These are phyloP conservation scores for Hericium coralloides DNA, from an alignment of 768 basidiomycete genomes.

Conservation along the genomic window DNA sequence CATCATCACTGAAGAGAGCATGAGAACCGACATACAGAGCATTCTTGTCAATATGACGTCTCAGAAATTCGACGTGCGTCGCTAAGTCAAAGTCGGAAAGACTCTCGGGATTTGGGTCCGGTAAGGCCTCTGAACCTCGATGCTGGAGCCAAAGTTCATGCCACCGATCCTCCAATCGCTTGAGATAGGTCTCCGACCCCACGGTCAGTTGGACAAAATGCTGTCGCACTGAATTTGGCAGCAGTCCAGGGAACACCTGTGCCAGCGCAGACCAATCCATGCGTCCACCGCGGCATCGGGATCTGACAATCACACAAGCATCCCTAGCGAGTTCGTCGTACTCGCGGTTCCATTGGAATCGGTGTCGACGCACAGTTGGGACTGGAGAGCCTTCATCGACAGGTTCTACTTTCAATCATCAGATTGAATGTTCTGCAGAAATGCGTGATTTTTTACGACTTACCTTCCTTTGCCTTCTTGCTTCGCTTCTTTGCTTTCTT, in stretches of 20 bases:
- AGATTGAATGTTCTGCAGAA: neutral
- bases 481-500: slow-evolving; percentile 16
- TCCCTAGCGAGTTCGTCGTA: slow-evolving; percentile 88
- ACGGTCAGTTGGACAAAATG: slow-evolving; percentile 54
- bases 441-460: neutral
- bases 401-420: neutral
- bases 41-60: slow-evolving; percentile 77
- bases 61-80: slow-evolving; percentile 73
- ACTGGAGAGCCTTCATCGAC: slow-evolving; percentile 11
- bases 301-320: slow-evolving; percentile 71
- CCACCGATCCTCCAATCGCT: slow-evolving; percentile 78
- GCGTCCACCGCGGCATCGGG: slow-evolving; percentile 58
- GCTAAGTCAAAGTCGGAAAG: slow-evolving; percentile 71
- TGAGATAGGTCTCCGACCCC: slow-evolving; percentile 66
- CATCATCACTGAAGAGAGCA: neutral
- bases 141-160: slow-evolving; percentile 66
- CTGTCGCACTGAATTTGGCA: slow-evolving; percentile 62
- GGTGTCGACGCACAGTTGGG: slow-evolving; percentile 38
- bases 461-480: slow-evolving; percentile 19
- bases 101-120: slow-evolving; percentile 62
- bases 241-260: slow-evolving; percentile 74
- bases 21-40: slow-evolving; percentile 54
- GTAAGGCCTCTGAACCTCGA: slow-evolving; percentile 55
- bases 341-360: slow-evolving; percentile 79
- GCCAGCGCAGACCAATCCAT: slow-evolving; percentile 67